Percentiles rank a stretch among this genome's conserved stretches.
phyloP scores from a whole-genome alignment of 805 yeast genomes.

The Priceomyces melissophilus region DNA sequence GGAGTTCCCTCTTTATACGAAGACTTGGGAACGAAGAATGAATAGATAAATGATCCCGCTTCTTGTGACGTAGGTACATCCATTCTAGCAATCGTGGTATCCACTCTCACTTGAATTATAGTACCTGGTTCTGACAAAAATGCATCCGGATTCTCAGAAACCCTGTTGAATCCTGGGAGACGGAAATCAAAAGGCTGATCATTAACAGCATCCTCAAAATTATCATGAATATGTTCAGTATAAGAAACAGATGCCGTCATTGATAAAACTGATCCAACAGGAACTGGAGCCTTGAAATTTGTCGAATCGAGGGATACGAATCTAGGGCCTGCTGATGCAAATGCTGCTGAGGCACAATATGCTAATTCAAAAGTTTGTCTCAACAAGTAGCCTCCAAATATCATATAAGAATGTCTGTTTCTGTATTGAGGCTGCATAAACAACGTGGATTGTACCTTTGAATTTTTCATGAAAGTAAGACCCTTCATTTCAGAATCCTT shows the following conservation, averaged over 20 bases:
- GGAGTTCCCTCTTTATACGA: slow-evolving; percentile 39
- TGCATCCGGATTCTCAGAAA: slow-evolving; percentile 50
- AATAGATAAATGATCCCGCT: slow-evolving; percentile 85
- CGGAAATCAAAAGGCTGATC: slow-evolving; percentile 48
- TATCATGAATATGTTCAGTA: slow-evolving; percentile 70
- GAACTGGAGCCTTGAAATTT: slow-evolving; percentile 90
- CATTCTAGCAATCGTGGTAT: slow-evolving; percentile 69
- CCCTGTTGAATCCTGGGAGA: slow-evolving; percentile 54
- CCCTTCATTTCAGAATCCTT: slow-evolving; percentile 42
- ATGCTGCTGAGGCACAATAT: slow-evolving; percentile 88
- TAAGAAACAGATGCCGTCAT: slow-evolving; percentile 81
- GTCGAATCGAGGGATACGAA: slow-evolving; percentile 89
- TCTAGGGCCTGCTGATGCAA: slow-evolving; percentile 80
- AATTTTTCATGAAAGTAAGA: slow-evolving; percentile 65
- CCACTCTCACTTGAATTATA: slow-evolving; percentile 84
- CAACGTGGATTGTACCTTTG: slow-evolving; percentile 68
- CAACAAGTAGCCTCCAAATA: slow-evolving; percentile 90
- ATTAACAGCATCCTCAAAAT: slow-evolving; percentile 17
- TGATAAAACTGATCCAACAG: slow-evolving; percentile 86
- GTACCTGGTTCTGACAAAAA: slow-evolving; percentile 79
- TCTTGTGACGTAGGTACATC: slow-evolving; percentile 59
- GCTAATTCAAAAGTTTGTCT: slow-evolving; percentile 93
- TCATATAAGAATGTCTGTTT: slow-evolving; percentile 90
- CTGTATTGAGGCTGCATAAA: slow-evolving; percentile 97
- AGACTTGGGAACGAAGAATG: slow-evolving; percentile 78